A percentile compares a stretch with the other conserved stretches of the same genome.
phyloP scores from a whole-genome alignment of 257 asterid species.

The Fraxinus anomala region DNA sequence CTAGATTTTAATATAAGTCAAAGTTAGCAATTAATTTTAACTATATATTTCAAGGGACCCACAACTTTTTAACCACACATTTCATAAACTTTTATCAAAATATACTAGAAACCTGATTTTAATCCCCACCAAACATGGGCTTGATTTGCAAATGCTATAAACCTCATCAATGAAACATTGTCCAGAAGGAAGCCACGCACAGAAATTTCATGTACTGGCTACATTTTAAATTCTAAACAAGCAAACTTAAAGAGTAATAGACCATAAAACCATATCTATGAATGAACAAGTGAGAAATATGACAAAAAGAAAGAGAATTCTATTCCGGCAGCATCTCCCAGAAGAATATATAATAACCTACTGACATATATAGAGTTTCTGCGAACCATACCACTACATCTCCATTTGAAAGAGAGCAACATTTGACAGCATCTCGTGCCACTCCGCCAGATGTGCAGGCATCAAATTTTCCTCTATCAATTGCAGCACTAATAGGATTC shows the following conservation, averaged over 20 bases:
- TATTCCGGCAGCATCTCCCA: conserved; percentile 5
- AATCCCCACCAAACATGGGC: no score
- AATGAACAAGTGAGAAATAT: not conserved
- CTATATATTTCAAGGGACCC: no score
- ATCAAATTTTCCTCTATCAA: conserved; percentile 82
- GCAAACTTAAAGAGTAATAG: conserved; percentile 5
- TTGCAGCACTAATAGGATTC: conserved; percentile 49
- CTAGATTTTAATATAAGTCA: no score
- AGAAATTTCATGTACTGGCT: conserved; percentile 16
- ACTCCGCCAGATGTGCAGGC: conserved; percentile 83
- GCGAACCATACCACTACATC: conserved; percentile 87
- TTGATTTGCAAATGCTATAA: conserved; percentile 16
- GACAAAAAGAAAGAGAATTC: conserved; percentile 14
- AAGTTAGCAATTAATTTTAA: no score
- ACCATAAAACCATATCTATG: conserved; percentile 18
- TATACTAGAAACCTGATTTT: no score
- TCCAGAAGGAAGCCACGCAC: not conserved
- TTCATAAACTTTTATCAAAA: no score
- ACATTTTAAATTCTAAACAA: conserved; percentile 21
- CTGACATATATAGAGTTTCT: conserved; percentile 27
- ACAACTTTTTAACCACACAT: no score
- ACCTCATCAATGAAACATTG: conserved; percentile 3
- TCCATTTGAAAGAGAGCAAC: conserved; percentile 84
- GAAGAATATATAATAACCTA: conserved; percentile 9
- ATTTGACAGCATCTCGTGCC: conserved; percentile 87